Conservation (phyloP, 805 yeast species). For the Diddensiella transvaalensis region DNA sequence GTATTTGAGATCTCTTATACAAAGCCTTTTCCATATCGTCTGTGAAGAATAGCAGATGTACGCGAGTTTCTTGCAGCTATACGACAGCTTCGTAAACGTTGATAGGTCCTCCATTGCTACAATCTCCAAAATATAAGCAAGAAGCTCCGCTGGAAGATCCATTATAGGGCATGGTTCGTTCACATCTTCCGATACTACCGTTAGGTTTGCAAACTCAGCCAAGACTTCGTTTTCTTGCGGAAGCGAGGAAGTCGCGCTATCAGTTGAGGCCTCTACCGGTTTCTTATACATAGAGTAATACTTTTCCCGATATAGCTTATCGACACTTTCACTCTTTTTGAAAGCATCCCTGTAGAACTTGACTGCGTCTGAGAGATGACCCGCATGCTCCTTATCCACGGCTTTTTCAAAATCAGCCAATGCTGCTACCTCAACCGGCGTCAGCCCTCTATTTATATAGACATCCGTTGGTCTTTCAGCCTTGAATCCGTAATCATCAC, state of each 20-base stretch:
- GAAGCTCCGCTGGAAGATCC: constrained; percentile 29
- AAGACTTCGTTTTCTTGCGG: neutral
- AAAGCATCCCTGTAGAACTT: constrained; percentile 68
- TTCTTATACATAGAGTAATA: constrained; percentile 24
- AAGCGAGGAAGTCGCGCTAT: constrained; percentile 12
- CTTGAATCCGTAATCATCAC: constrained; percentile 9
- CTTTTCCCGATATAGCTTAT: constrained; percentile 57
- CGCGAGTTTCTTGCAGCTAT: constrained; percentile 26
- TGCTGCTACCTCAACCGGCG: constrained; percentile 41
- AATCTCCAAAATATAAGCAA: constrained; percentile 26
- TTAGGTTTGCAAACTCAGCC: constrained; percentile 10
- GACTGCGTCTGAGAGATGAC: constrained; percentile 80
- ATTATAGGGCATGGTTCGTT: constrained; percentile 15
- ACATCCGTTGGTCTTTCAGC: constrained; percentile 20
- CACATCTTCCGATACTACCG: constrained; percentile 8
- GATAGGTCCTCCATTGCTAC: constrained; percentile 27
- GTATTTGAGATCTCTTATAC: constrained; percentile 24
- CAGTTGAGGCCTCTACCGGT: constrained; percentile 16
- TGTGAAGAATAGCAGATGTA: constrained; percentile 23
- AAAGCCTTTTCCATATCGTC: constrained; percentile 27
- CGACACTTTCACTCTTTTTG: constrained; percentile 57
- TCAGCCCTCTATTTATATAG: constrained; percentile 13
- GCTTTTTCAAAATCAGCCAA: constrained; percentile 66
- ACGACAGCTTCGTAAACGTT: constrained; percentile 27
- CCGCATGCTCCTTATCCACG: constrained; percentile 64